Conservation (phyloP, 805 yeast genomes). For the Cyberlindnera xylosilytica region DNA sequence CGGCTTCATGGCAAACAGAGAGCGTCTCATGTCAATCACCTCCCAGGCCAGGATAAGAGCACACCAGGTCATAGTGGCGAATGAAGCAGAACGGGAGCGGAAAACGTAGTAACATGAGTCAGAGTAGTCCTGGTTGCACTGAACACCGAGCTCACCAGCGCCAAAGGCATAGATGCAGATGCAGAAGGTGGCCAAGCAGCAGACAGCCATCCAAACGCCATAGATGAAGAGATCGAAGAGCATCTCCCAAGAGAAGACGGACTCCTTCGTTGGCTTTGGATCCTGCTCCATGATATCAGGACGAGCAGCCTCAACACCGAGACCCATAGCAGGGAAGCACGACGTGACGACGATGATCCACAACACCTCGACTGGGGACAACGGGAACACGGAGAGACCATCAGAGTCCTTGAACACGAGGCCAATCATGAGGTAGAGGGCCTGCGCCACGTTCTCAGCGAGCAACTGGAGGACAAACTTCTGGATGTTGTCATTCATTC, state of each 20-base stretch:
- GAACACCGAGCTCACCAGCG: conserved; percentile 57
- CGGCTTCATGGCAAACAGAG: conserved; percentile 69
- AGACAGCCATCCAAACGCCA: conserved; percentile 69
- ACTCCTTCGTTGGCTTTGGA: conserved; percentile 53
- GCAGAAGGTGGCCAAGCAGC: conserved; percentile 66
- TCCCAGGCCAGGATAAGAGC: conserved; percentile 83
- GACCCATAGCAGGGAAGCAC: conserved; percentile 82
- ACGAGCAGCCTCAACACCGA: conserved; percentile 64
- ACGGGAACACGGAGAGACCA: conserved; percentile 74
- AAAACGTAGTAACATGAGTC: conserved; percentile 59
- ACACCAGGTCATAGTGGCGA: conserved; percentile 85
- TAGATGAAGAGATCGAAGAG: conserved; percentile 66
- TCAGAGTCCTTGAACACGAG: conserved; percentile 63
- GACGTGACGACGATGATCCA: conserved; percentile 80
- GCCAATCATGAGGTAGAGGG: conserved; percentile 65
- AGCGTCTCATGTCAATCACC: conserved; percentile 67
- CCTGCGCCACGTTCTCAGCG: conserved; percentile 73
- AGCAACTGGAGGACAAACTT: conserved; percentile 72
- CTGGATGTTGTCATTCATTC: conserved; percentile 76
- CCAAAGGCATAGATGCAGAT: conserved; percentile 67
- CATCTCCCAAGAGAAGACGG: conserved; percentile 65
- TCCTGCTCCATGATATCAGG: conserved; percentile 62
- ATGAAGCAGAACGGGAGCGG: conserved; percentile 72
- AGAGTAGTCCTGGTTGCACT: conserved; percentile 53
- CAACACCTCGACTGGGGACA: conserved; percentile 75